These are phyloP conservation scores for Hyphodiscus hymeniophilus DNA, from an alignment of 495 filamentous ascomycete genomes.

Conservation along the genomic window DNA sequence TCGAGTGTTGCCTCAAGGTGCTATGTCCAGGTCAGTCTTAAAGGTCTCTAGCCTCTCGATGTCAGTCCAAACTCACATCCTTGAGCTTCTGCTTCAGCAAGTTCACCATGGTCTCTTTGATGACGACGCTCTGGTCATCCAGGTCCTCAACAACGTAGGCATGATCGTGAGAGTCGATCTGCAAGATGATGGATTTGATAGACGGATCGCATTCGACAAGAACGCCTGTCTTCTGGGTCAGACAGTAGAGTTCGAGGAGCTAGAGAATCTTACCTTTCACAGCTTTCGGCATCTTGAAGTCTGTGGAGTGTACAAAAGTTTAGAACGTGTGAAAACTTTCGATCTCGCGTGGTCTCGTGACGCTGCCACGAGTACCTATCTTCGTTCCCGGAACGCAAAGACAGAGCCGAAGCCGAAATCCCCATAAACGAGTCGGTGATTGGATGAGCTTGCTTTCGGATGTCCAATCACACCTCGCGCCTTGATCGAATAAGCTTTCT, in stretches of 20 bases:
- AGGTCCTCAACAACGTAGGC: conserved; percentile 59
- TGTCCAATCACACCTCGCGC: background rate
- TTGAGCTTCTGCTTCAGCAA: conserved; percentile 51
- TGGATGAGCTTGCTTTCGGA: background rate
- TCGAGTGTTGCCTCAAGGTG: conserved; percentile 2
- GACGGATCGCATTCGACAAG: conserved; percentile 65
- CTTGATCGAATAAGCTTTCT: too few relatives aligned
- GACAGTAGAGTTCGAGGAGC: background rate
- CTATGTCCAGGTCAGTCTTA: conserved; percentile 4
- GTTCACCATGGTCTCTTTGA: conserved; percentile 62
- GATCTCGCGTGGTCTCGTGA: background rate
- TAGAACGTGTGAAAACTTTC: background rate
- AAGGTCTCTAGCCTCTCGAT: background rate
- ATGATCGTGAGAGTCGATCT: conserved; percentile 46
- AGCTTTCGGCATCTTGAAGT: conserved; percentile 14
- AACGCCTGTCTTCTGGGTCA: conserved; percentile 32
- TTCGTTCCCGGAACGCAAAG: background rate
- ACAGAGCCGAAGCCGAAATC: background rate
- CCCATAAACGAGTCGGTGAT: background rate
- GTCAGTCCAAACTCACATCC: conserved; percentile 36
- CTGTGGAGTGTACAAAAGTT: background rate
- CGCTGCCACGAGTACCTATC: background rate
- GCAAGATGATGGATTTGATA: conserved; percentile 52
- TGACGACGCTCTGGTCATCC: conserved; percentile 62
- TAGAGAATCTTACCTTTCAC: conserved; percentile 12